Evolutionary conservation across 345 rosid genomes (phyloP).

Genomic region (Dipteronia dyeriana): DNA sequence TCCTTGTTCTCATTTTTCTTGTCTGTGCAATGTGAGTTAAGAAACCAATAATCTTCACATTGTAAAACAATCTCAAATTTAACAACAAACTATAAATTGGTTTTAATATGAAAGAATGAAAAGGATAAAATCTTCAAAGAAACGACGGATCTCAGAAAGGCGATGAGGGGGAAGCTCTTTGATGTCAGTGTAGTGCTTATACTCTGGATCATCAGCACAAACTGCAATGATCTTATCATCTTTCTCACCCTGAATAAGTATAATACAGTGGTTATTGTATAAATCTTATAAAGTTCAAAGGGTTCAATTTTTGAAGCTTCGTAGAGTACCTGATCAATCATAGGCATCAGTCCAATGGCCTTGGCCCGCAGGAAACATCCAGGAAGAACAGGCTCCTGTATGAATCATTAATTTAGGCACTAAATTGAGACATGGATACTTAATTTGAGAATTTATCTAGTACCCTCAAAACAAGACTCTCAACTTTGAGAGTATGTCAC

Average conservation of each 20-base stretch:
- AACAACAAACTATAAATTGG: not conserved
- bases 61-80: conserved; percentile 1
- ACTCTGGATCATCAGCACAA: conserved; percentile 98
- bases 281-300: not conserved
- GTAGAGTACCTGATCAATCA: conserved; percentile 85
- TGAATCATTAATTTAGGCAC: not conserved
- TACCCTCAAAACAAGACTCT: not conserved
- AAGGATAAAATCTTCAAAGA: conserved; percentile 95
- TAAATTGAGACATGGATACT: not conserved
- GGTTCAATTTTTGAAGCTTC: not conserved
- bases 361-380: conserved; percentile 93
- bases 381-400: conserved; percentile 94
- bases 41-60: conserved; percentile 14
- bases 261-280: conserved; percentile 10
- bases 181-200: conserved; percentile 82
- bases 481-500: not conserved
- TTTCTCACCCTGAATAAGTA: conserved; percentile 73
- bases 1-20: conserved; percentile 97
- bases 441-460: not conserved
- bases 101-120: not conserved
- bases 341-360: conserved; percentile 98
- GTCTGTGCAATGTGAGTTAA: conserved; percentile 42
- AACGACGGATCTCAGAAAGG: conserved; percentile 85
- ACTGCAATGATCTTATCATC: conserved; percentile 98
- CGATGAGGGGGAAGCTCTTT: conserved; percentile 96